These are phyloP conservation scores for Suillus luteus DNA, from an alignment of 768 basidiomycete species.

Conservation along the genomic window DNA sequence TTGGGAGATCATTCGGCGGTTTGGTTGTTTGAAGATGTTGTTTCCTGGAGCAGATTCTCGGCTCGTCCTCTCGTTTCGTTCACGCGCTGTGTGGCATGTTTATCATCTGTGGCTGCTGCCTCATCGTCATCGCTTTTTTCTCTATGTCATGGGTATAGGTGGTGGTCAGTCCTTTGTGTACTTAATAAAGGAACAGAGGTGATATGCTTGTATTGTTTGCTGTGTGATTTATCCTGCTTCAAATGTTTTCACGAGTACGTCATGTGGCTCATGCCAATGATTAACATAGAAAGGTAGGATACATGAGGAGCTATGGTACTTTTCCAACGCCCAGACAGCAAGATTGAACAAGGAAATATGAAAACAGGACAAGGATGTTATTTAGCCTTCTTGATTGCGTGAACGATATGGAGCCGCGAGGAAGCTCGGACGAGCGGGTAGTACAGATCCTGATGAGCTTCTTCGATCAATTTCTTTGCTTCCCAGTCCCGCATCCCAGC, in stretches of 20 bases:
- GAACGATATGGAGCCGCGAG: constrained; percentile 58
- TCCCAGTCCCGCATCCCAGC: constrained; percentile 53
- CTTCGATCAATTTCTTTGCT: constrained; percentile 57
- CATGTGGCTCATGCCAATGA: constrained; percentile 21
- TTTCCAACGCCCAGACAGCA: constrained; percentile 22
- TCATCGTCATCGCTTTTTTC: constrained; percentile 38
- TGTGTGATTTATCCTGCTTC: constrained; percentile 27
- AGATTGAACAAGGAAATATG: not conserved
- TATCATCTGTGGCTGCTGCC: constrained; percentile 41
- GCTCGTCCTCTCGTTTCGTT: constrained; percentile 55
- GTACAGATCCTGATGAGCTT: constrained; percentile 68
- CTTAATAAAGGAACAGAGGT: constrained; percentile 55
- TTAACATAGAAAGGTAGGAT: constrained; percentile 49
- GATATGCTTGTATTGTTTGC: constrained; percentile 48
- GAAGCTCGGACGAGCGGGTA: constrained; percentile 54
- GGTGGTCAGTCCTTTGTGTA: constrained; percentile 58
- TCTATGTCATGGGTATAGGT: constrained; percentile 44
- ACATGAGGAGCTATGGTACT: constrained; percentile 27
- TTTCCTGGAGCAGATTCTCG: constrained; percentile 40
- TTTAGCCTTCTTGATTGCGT: constrained; percentile 43
- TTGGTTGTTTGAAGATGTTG: constrained; percentile 19
- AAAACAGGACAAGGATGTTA: constrained; percentile 6
- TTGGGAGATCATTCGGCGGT: constrained; percentile 11
- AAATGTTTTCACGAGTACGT: constrained; percentile 24
- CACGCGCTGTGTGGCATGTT: constrained; percentile 37